Percentiles rank a stretch among this genome's conserved stretches.
Evolutionary conservation across 2,329 filamentous ascomycete genomes (phyloP).

Genomic region (Aspergillus calidoustus): DNA sequence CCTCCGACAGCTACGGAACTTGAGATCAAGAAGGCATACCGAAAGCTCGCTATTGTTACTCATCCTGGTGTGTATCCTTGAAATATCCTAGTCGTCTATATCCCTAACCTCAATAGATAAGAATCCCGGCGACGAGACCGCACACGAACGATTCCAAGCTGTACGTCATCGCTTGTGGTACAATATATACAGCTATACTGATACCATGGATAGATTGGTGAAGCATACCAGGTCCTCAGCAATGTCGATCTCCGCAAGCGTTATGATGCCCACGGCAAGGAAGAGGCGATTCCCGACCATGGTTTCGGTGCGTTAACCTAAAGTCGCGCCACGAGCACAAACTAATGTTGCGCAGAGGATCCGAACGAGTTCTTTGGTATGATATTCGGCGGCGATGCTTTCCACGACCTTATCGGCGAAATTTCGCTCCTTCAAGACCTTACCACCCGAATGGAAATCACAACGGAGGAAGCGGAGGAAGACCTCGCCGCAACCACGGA

Average conservation of each 20-base stretch:
- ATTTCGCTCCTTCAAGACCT: constrained; percentile 98
- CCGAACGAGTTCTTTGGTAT: constrained; percentile 97
- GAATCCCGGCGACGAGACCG: constrained; percentile 93
- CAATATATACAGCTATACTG: constrained; percentile 9
- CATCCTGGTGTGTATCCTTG: constrained; percentile 69
- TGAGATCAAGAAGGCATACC: constrained; percentile 96
- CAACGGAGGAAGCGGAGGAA: constrained; percentile 77
- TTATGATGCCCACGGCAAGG: constrained; percentile 98
- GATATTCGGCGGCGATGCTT: constrained; percentile 97
- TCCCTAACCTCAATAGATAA: constrained; percentile 68
- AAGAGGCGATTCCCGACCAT: constrained; percentile 84
- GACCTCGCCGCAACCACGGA: constrained; percentile 61
- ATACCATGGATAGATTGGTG: constrained; percentile 58
- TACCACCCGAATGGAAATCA: constrained; percentile 98
- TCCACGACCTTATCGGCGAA: constrained; percentile 95
- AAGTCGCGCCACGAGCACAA: neutral
- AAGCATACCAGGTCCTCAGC: constrained; percentile 79
- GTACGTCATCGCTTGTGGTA: constrained; percentile 55
- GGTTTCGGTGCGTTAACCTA: constrained; percentile 71
- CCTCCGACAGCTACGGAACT: constrained; percentile 82
- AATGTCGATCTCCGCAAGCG: constrained; percentile 83
- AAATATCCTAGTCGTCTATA: neutral
- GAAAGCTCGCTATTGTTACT: constrained; percentile 90
- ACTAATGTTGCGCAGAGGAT: constrained; percentile 63
- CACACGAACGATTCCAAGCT: constrained; percentile 90